A percentile compares a stretch with the other conserved stretches of the same genome.
These are phyloP conservation scores for Pseudocercospora crystallina DNA, from an alignment of 2,329 filamentous ascomycete genomes.

Conservation along the genomic window DNA sequence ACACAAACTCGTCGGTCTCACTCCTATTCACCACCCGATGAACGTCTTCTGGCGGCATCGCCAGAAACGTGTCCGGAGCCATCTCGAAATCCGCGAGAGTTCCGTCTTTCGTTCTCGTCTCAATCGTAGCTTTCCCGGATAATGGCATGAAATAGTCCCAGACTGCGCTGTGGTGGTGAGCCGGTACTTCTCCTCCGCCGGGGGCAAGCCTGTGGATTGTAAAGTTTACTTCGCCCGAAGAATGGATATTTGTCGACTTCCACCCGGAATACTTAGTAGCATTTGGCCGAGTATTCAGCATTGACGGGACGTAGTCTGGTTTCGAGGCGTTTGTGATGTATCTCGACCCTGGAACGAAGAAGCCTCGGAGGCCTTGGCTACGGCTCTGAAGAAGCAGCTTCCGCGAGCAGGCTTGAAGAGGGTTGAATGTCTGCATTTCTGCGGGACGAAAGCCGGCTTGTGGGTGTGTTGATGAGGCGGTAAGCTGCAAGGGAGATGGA, in stretches of 20 bases:
- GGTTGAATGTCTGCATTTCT: no score
- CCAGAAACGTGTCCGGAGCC: constrained; percentile 14
- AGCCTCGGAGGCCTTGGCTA: no score
- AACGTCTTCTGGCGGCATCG: constrained; percentile 14
- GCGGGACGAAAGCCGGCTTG: no score
- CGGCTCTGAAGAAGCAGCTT: no score
- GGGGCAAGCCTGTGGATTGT: constrained; percentile 11
- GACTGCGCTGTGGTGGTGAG: constrained; percentile 8
- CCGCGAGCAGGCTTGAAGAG: no score
- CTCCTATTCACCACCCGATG: constrained; percentile 18
- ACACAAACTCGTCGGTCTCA: constrained; percentile 15
- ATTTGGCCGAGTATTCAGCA: constrained; percentile 5
- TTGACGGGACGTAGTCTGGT: constrained; percentile 11
- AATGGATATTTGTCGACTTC: constrained; percentile 18
- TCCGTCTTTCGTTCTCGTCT: constrained; percentile 19
- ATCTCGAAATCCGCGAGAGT: constrained; percentile 14
- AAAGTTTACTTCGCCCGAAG: constrained; percentile 19
- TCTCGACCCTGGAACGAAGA: no score
- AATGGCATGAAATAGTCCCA: constrained; percentile 17
- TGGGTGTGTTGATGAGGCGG: no score
- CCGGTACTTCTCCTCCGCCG: constrained; percentile 15
- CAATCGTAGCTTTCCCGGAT: constrained; percentile 9
- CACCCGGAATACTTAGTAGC: constrained; percentile 14
- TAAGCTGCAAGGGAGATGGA: no score
- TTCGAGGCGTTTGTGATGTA: constrained; percentile 9